Evolutionary conservation across 495 filamentous ascomycete species (phyloP), one percentile per base, ranked within the genome.

Genomic region (Filosporella fistucella): DNA sequence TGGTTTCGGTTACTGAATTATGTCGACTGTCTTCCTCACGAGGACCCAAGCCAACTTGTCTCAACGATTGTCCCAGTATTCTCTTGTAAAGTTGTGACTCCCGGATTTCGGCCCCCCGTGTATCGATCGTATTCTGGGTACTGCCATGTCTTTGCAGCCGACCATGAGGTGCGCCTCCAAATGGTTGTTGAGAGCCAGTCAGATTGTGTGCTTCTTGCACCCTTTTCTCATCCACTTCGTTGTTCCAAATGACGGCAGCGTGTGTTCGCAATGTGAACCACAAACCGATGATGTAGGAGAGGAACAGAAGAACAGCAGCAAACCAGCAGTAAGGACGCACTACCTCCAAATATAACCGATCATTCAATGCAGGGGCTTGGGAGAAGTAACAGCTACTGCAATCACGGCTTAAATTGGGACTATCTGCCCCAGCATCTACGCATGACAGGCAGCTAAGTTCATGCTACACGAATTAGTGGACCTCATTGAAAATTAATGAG

Each of bases 231-330:
- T 96, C 90, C 2, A 76, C 59, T 51, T 95, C 89, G 21, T 69
- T 84, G 59, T 89, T 91, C 93, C 93, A 99, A 47, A 99, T 99
- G 25, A 95, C 83, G 14, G 93, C 91, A 4, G 93, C 93, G 62
- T 99, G 93, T 2, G 93, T 99, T 50, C 94, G 74, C 5, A 99
- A 77, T 4, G 93, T 99, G 63, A 99, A 99, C 82, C 90, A 89
- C 23, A 97, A 71, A 13, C 93, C 93, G 52, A 97, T 93, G 28
- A 93, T 71, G 63, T 99, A 99, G 0, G 89, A 90, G 16, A 96
- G 65, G 68, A 99, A 98, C 25, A 99, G 75, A 54, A 91, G 77
- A 14, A 84, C 63, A 26, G 93, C 88, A 4, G 86, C 82, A 51
- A 94, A 75, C 74, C 89, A 95, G 54, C 86, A 95, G 63, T 94